phyloP scores from a whole-genome alignment of 2,329 filamentous ascomycete species.

The Exserohilum turcica region DNA sequence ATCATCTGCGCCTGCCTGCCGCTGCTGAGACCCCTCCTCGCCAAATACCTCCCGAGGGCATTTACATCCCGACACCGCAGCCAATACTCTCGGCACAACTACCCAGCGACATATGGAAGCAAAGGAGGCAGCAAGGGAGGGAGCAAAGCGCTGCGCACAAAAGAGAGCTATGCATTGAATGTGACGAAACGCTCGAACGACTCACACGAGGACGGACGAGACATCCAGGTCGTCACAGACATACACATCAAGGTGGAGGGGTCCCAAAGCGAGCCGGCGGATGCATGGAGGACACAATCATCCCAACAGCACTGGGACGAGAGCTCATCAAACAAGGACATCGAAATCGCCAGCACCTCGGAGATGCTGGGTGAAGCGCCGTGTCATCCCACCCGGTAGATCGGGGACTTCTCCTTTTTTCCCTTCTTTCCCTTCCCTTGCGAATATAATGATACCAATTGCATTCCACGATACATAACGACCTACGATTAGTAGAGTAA shows the following conservation, averaged over 20 bases:
- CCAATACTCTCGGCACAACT: conserved; percentile 12
- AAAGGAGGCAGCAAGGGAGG: conserved; percentile 9
- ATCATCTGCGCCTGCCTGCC: conserved; percentile 45
- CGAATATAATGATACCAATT: background rate
- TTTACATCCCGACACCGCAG: conserved; percentile 26
- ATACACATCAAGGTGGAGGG: conserved; percentile 29
- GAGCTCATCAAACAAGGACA: background rate
- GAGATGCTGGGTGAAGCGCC: conserved; percentile 5
- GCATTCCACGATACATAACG: conserved; percentile 4
- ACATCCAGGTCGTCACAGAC: conserved; percentile 35
- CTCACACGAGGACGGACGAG: conserved; percentile 9
- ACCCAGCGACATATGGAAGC: conserved; percentile 20
- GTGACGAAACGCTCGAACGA: conserved; percentile 4
- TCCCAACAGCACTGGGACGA: conserved; percentile 6
- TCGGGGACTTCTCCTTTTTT: conserved; percentile 1
- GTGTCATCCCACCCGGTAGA: background rate
- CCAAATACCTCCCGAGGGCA: conserved; percentile 28
- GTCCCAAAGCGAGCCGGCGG: conserved; percentile 3
- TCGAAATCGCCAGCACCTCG: conserved; percentile 2
- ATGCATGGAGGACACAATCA: conserved; percentile 16
- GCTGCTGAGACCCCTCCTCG: conserved; percentile 35
- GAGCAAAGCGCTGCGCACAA: conserved; percentile 4
- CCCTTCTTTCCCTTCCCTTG: background rate
- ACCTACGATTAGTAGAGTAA: conserved; percentile 5
- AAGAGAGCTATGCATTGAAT: conserved; percentile 14